These are phyloP conservation scores for Inga leiocalycina DNA, from an alignment of 306 rosid species.

Conservation along the genomic window DNA sequence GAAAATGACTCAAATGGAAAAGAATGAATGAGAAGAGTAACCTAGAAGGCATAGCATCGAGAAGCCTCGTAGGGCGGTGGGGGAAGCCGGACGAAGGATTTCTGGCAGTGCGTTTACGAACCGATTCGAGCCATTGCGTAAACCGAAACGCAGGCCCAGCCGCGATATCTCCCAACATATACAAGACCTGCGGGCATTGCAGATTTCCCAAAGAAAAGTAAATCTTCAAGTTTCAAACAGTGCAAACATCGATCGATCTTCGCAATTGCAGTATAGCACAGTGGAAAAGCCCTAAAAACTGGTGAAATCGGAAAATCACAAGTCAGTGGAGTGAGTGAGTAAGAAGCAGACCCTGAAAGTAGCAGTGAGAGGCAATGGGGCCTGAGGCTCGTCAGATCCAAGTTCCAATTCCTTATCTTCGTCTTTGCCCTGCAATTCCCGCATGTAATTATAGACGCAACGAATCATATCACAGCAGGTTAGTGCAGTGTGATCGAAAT, in stretches of 20 bases:
- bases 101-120: constrained; percentile 77
- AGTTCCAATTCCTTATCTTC: constrained; percentile 45
- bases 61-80: constrained; percentile 42
- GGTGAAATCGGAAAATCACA: background rate
- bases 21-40: background rate
- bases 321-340: background rate
- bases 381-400: constrained; percentile 60
- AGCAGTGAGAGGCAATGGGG: constrained; percentile 69
- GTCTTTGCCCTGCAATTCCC: constrained; percentile 51
- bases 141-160: constrained; percentile 74
- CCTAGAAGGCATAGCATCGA: constrained; percentile 54
- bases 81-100: constrained; percentile 77
- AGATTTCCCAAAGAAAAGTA: background rate
- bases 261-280: background rate
- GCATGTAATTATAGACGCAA: background rate
- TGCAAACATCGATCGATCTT: background rate
- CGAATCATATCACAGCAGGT: background rate
- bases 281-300: background rate
- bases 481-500: constrained; percentile 1
- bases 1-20: background rate
- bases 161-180: constrained; percentile 88
- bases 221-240: background rate
- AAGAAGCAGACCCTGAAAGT: constrained; percentile 64
- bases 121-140: constrained; percentile 87
- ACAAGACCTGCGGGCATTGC: constrained; percentile 65